Conservation (phyloP, 2,329 filamentous ascomycete species). For the Colletotrichum brevisporum region DNA sequence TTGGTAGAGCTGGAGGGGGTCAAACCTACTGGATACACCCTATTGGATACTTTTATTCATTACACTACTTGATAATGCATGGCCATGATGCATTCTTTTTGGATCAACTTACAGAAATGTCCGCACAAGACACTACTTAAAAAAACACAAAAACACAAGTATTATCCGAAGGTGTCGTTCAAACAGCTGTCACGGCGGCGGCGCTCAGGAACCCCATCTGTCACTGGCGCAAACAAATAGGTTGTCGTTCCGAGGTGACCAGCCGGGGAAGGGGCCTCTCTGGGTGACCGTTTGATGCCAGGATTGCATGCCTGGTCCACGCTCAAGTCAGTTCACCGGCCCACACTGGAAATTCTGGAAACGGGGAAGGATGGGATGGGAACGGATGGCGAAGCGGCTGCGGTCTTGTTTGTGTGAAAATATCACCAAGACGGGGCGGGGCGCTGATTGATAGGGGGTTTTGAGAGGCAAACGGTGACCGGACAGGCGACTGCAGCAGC, state of each 20-base stretch:
- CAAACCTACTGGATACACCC: no score
- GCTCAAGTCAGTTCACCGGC: constrained; percentile 18
- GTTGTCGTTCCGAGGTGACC: constrained; percentile 31
- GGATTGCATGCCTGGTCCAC: constrained; percentile 17
- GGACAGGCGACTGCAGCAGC: background rate
- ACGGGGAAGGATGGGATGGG: background rate
- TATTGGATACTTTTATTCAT: no score
- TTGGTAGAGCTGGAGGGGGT: no score
- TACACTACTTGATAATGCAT: no score
- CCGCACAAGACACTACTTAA: no score
- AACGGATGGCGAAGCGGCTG: background rate
- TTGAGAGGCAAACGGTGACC: background rate
- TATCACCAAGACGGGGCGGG: no score
- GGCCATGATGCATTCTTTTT: no score
- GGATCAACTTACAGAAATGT: no score
- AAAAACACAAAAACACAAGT: no score
- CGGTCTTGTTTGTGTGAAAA: no score
- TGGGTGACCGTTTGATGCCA: constrained; percentile 18
- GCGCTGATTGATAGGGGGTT: no score
- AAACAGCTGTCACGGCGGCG: constrained; percentile 24
- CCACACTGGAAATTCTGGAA: constrained; percentile 15
- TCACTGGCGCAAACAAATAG: constrained; percentile 28
- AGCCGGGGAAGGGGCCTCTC: background rate
- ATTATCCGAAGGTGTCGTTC: background rate
- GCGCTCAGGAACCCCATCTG: constrained; percentile 21